A percentile compares a stretch with the other conserved stretches of the same genome.
Conservation (phyloP, 805 yeast genomes). For the Candida corydali region DNA sequence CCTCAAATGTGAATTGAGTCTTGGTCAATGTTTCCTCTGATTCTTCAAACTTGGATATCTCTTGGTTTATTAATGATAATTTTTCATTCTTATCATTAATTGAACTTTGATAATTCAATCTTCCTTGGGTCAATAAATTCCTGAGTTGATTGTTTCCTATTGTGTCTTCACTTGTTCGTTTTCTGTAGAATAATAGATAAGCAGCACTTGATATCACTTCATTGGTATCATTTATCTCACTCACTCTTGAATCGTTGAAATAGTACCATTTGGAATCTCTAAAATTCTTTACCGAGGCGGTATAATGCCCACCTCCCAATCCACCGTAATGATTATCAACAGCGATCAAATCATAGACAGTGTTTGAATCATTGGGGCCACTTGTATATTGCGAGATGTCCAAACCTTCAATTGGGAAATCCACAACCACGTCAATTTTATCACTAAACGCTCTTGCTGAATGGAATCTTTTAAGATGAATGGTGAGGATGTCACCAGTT, state of each 20-base stretch:
- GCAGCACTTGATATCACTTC: slow-evolving; percentile 74
- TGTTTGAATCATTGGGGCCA: slow-evolving; percentile 24
- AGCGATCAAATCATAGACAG: slow-evolving; percentile 77
- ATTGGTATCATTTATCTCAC: slow-evolving; percentile 51
- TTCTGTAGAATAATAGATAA: slow-evolving; percentile 78
- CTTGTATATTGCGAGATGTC: slow-evolving; percentile 63
- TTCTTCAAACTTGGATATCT: slow-evolving; percentile 10
- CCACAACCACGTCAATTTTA: slow-evolving; percentile 79
- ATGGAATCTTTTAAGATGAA: slow-evolving; percentile 88
- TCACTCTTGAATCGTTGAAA: slow-evolving; percentile 80
- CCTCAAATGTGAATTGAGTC: slow-evolving; percentile 2
- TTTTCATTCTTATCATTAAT: slow-evolving; percentile 11
- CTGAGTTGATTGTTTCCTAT: slow-evolving; percentile 48
- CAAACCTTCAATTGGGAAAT: slow-evolving; percentile 80
- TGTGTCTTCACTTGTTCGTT: slow-evolving; percentile 32
- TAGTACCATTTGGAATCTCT: slow-evolving; percentile 81
- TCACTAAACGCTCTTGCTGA: slow-evolving; percentile 82
- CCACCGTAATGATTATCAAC: slow-evolving; percentile 97
- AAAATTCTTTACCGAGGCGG: slow-evolving; percentile 81
- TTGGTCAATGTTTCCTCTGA: slow-evolving; percentile 7
- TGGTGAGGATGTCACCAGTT: slow-evolving; percentile 85
- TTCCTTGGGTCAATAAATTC: slow-evolving; percentile 39
- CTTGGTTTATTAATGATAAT: slow-evolving; percentile 14
- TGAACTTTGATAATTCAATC: slow-evolving; percentile 18
- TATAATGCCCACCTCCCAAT: slow-evolving; percentile 95